Evolutionary conservation across 495 filamentous ascomycete species (phyloP), one percentile per base, ranked within the genome.

Genomic region (Hyaloscypha finlandica): DNA sequence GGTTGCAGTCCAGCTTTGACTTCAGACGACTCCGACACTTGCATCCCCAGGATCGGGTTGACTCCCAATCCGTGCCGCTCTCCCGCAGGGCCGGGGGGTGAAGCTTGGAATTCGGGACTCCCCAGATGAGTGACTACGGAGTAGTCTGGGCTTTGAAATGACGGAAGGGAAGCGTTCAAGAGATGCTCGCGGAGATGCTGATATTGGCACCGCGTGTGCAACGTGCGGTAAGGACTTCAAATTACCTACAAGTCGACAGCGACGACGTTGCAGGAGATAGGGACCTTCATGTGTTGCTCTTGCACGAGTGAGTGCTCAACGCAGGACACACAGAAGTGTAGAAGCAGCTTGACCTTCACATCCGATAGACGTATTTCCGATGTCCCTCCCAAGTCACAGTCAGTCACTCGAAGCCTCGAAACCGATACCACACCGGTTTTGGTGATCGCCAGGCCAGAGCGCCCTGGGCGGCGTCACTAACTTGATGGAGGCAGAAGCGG

Each of bases 41-140:
- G 25, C 31, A 14, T 63, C 61, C 61, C 61, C 61, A 63, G 61
- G 32, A 63, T 22, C 61, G 8, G 61, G 61, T 52, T 37, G 25
- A 59, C 30, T 9, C 29, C 30, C 8, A 19, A 31, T 30, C 59
- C 45, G 45, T 33, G 61, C 45, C 61, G n/a, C 56, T 3, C 6
- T 33, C 56, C 32, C 35, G 56, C 56, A 59, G 29, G 16, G 31
- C 35, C 19, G 30, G 8, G 19, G 5, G 8, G 22, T 8, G 20
- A 56, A 56, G 22, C 53, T 56, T 12, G 53, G 30, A 19, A 6
- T 3, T 48, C 14, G 4, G 11, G 4, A 48, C 16, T 6, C 16
- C 11, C 1, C 25, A 25, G 25, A 25, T 2, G 42, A 48, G 42
- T 48, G 16, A 48, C 42, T 37, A n/a, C n/a, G n/a, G n/a, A n/a